Conservation (phyloP, 805 yeast genomes). For the Candida odintsovae region DNA sequence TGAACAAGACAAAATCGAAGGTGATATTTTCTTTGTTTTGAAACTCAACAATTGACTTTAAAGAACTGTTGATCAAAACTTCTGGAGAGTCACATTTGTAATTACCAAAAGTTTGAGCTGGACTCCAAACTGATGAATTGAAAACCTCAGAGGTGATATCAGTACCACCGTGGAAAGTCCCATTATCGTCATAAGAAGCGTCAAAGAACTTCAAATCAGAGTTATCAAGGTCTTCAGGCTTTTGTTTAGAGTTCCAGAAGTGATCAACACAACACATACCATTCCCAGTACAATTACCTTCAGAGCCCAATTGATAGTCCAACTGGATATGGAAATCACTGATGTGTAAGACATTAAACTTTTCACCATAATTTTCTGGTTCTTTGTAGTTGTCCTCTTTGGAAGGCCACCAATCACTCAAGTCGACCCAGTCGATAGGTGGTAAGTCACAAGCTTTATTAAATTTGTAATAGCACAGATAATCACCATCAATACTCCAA, state of each 20-base stretch:
- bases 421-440: conserved; percentile 41
- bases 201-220: conserved; percentile 25
- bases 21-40: conserved; percentile 27
- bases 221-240: conserved; percentile 12
- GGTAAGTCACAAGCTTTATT: conserved; percentile 47
- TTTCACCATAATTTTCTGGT: conserved; percentile 38
- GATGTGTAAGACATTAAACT: conserved; percentile 58
- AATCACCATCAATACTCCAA: conserved; percentile 47
- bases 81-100: conserved; percentile 67
- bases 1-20: conserved; percentile 60
- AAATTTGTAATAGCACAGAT: conserved; percentile 51
- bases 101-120: conserved; percentile 58
- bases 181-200: conserved; percentile 25
- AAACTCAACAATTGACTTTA: conserved; percentile 36
- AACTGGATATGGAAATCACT: conserved; percentile 59
- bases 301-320: conserved; percentile 45
- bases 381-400: conserved; percentile 36
- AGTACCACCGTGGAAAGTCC: conserved; percentile 29
- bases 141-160: conserved; percentile 18
- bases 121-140: conserved; percentile 37
- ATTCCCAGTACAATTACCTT: conserved; percentile 40
- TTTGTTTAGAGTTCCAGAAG: conserved; percentile 9
- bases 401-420: conserved; percentile 38
- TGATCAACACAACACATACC: conserved; percentile 56
- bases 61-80: conserved; percentile 50